Percentiles rank a stretch among this genome's conserved stretches.
phyloP scores from a whole-genome alignment of 2,329 filamentous ascomycete species.

The Epichloe elymi region DNA sequence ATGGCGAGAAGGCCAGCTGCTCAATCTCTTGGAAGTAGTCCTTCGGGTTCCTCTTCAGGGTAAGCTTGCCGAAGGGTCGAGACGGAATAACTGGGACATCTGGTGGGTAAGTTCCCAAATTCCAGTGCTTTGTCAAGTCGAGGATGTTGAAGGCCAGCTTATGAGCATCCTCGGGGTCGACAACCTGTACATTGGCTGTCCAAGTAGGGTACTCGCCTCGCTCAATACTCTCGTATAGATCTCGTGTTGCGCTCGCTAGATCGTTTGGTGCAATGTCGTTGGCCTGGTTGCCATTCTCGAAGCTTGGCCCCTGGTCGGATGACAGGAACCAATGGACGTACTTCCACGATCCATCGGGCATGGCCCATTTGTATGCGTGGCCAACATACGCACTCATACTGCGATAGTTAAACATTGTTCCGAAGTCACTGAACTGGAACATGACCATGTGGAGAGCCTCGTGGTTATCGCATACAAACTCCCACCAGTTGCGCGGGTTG shows the following conservation, averaged over 20 bases:
- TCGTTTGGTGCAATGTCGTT: slow-evolving; percentile 38
- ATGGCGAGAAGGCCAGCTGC: slow-evolving; percentile 53
- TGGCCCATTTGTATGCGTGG: slow-evolving; percentile 54
- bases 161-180: slow-evolving; percentile 49
- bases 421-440: slow-evolving; percentile 52
- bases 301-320: slow-evolving; percentile 49
- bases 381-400: slow-evolving; percentile 57
- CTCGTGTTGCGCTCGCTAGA: slow-evolving; percentile 49
- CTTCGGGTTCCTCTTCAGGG: slow-evolving; percentile 48
- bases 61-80: slow-evolving; percentile 46
- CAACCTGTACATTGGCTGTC: slow-evolving; percentile 50
- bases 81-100: slow-evolving; percentile 33
- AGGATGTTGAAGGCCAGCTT: slow-evolving; percentile 51
- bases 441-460: slow-evolving; percentile 52
- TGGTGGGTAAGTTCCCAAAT: slow-evolving; percentile 32
- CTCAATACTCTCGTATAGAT: slow-evolving; percentile 51
- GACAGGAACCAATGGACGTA: slow-evolving; percentile 55
- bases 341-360: slow-evolving; percentile 50
- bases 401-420: slow-evolving; percentile 51
- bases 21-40: slow-evolving; percentile 62
- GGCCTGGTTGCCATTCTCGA: slow-evolving; percentile 44
- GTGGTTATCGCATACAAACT: slow-evolving; percentile 40
- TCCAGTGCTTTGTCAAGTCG: slow-evolving; percentile 59
- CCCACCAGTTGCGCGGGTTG: slow-evolving; percentile 48
- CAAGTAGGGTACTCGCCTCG: slow-evolving; percentile 48